Conservation (phyloP, 2,329 filamentous ascomycete species). For the Aspergillus piperis region DNA sequence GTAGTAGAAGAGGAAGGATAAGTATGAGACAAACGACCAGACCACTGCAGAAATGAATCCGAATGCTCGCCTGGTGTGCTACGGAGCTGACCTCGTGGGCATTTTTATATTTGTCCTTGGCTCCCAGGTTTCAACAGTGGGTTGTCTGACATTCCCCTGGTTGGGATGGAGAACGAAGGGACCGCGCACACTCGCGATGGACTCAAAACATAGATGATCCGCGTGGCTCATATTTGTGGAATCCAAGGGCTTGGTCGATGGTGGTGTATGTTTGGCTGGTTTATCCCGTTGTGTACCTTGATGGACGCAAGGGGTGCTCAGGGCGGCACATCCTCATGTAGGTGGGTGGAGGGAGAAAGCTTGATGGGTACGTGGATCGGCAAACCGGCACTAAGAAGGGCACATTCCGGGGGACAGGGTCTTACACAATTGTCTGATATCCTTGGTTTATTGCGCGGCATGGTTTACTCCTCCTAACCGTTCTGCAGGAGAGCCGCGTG, state of each 20-base stretch:
- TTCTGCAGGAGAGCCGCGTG: not conserved
- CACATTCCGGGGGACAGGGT: conserved; percentile 7
- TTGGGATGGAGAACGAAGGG: not conserved
- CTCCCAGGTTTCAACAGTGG: too few relatives aligned
- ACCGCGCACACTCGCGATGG: not conserved
- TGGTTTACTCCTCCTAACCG: not conserved
- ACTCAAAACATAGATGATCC: conserved; percentile 1
- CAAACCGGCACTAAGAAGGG: not conserved
- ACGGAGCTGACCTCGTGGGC: not conserved
- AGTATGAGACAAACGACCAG: not conserved
- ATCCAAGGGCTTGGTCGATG: not conserved
- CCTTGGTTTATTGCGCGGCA: conserved; percentile 13
- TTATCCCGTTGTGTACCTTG: not conserved
- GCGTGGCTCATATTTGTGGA: not conserved
- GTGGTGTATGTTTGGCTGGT: not conserved
- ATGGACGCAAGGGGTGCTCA: conserved; percentile 1
- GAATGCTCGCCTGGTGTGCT: not conserved
- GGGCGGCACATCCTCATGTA: not conserved
- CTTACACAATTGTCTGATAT: not conserved
- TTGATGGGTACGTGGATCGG: not conserved
- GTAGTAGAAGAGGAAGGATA: conserved; percentile 2
- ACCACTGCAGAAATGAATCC: not conserved
- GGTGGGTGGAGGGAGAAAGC: not conserved
- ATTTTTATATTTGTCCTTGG: conserved; percentile 1
- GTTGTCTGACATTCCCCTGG: not conserved